Percentiles rank a stretch among this genome's conserved stretches.
These are phyloP conservation scores for Myriangium duriaei DNA, from an alignment of 2,329 filamentous ascomycete genomes.

Conservation along the genomic window DNA sequence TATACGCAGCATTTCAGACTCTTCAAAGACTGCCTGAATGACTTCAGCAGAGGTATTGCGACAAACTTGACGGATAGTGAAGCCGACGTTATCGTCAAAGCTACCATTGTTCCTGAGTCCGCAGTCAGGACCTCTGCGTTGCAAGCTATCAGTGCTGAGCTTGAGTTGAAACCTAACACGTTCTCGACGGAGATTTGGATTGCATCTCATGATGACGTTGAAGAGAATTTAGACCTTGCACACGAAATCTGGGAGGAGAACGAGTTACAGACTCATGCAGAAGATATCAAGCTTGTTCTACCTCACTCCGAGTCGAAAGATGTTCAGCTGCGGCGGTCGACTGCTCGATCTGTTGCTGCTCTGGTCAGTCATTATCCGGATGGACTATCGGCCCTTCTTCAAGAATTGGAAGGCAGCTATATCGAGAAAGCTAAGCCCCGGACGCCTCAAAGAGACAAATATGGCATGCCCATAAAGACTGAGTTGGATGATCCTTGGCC, in stretches of 20 bases:
- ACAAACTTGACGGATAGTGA: constrained; percentile 65
- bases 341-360: constrained; percentile 69
- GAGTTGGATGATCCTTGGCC: constrained; percentile 88
- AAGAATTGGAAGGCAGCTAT: constrained; percentile 58
- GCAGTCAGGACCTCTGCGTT: constrained; percentile 74
- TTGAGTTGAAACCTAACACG: constrained; percentile 77
- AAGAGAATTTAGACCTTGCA: constrained; percentile 74
- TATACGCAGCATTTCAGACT: constrained; percentile 92
- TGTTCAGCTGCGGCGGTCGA: constrained; percentile 67
- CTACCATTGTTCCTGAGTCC: constrained; percentile 64
- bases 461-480: constrained; percentile 84
- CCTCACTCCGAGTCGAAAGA: constrained; percentile 73
- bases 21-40: constrained; percentile 81
- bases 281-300: constrained; percentile 51
- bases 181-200: constrained; percentile 91
- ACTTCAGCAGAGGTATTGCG: constrained; percentile 73
- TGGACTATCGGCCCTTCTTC: constrained; percentile 50
- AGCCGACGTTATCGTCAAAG: constrained; percentile 62
- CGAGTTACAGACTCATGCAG: constrained; percentile 54
- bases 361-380: constrained; percentile 50
- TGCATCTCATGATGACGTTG: constrained; percentile 77
- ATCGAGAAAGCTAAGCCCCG: constrained; percentile 68
- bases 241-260: constrained; percentile 93
- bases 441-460: constrained; percentile 75
- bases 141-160: constrained; percentile 79